These are phyloP conservation scores for Magnolia kwangsiensis DNA, from an alignment of 164 flowering plant genomes.

Conservation along the genomic window DNA sequence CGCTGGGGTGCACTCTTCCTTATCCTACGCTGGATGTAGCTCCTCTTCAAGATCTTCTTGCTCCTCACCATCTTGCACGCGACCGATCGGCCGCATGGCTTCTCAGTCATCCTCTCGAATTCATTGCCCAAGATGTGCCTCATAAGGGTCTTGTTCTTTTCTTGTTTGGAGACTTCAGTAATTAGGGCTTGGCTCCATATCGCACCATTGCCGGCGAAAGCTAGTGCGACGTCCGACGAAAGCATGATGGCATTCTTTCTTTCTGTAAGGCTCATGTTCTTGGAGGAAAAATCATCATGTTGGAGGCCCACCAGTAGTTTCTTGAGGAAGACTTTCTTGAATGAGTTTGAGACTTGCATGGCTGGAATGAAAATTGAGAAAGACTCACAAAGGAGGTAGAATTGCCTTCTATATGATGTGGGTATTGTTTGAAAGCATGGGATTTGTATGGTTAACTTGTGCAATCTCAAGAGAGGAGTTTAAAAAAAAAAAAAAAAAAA, in stretches of 20 bases:
- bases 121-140: slow-evolving; percentile 29
- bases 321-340: slow-evolving; percentile 52
- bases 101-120: slow-evolving; percentile 7
- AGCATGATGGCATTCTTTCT: slow-evolving; percentile 63
- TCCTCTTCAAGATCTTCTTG: slow-evolving; percentile 48
- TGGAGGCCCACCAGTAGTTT: slow-evolving; percentile 58
- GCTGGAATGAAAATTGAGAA: slow-evolving; percentile 1
- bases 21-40: slow-evolving; percentile 12
- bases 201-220: slow-evolving; percentile 49
- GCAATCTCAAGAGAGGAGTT: not conserved
- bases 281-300: not conserved
- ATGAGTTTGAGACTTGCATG: slow-evolving; percentile 32
- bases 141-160: slow-evolving; percentile 21
- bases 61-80: slow-evolving; percentile 23
- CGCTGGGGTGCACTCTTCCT: slow-evolving; percentile 14
- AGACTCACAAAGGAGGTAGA: not conserved
- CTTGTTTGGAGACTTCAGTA: slow-evolving; percentile 27
- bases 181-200: slow-evolving; percentile 76
- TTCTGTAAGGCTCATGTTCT: slow-evolving; percentile 41
- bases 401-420: not conserved
- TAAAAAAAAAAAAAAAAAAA: not conserved
- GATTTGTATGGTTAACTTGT: not conserved
- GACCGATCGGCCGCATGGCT: not conserved
- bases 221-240: slow-evolving; percentile 79
- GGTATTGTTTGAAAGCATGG: not conserved